Evolutionary conservation across 306 rosid species (phyloP), one percentile per base, ranked within the genome.

Genomic region (Styphnolobium japonicum): DNA sequence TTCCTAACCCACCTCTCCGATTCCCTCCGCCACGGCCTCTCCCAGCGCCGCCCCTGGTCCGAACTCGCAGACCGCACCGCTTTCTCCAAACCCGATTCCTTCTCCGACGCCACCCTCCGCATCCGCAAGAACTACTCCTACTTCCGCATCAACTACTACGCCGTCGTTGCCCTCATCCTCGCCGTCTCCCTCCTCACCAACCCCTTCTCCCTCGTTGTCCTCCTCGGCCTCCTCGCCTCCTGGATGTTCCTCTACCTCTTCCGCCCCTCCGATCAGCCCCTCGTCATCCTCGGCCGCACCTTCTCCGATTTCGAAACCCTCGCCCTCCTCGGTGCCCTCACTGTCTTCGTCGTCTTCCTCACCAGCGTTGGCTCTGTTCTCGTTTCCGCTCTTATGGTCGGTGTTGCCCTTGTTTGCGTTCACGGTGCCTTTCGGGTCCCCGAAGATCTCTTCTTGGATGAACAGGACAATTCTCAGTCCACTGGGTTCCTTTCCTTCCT

Each of bases 241-340:
- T 95, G 98, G 99, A 83, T 93, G 63, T 95, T 95, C 85, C 98
- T 95, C 43, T 93, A 95, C 87, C 90, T 93, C 70, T 90, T 95
- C 90, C 98, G 99, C 10, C 96, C 99, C 7, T 37, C 99, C 14
- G 99, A 93, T 55, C 99, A 93, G 79, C 98, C 99, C 5, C 87
- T 95, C 10, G 92, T 95, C 62, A 37, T 95, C 19, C 74, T 95
- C 23, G 97, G 97, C 34, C 91, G 97, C 2, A 65, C 89, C 1
- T 95, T 86, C 84, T 58, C 93, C 7, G 97, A 93, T 15, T 90
- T 89, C n/a, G 98, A 95, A 55, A 86, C 95, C 4, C 85, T 95
- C 18, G 76, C 84, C 5, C 73, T 91, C 10, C 85, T 95, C 67
- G 75, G 80, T 10, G 93, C 25, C 0, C 73, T 90, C 36, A 88